Conservation (phyloP, 176 grass and related monocot species). For the Carex pumila region DNA sequence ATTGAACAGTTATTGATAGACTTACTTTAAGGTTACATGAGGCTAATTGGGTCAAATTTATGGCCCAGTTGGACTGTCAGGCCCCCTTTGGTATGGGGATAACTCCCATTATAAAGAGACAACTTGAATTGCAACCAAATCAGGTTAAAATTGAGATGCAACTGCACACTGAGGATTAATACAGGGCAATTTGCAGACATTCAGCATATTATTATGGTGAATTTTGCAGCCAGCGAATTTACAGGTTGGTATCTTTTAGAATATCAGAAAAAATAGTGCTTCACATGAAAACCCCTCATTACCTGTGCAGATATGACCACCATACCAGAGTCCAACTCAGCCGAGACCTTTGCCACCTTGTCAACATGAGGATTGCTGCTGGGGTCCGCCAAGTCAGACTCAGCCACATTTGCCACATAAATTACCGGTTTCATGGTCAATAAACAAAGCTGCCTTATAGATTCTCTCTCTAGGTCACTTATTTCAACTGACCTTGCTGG, state of each 20-base stretch:
- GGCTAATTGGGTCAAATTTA: background rate
- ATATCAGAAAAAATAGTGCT: background rate
- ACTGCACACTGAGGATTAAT: background rate
- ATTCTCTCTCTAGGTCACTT: conserved; percentile 79
- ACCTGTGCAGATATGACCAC: conserved; percentile 99
- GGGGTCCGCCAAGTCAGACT: conserved; percentile 81
- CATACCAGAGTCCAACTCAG: conserved; percentile 86
- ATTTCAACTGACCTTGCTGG: conserved; percentile 85
- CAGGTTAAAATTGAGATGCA: background rate
- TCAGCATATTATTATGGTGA: background rate
- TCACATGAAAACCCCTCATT: background rate
- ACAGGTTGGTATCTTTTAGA: background rate
- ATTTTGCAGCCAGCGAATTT: background rate
- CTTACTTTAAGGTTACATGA: background rate
- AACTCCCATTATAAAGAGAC: background rate
- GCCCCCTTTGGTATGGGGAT: background rate
- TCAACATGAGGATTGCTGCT: conserved; percentile 69
- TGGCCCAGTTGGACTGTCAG: background rate
- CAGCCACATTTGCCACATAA: conserved; percentile 96
- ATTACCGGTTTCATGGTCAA: conserved; percentile 97
- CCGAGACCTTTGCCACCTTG: conserved; percentile 55
- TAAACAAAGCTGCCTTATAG: conserved; percentile 76
- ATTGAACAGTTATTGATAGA: background rate
- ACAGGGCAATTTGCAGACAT: background rate
- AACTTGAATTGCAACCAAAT: background rate